These are phyloP conservation scores for Hamigera avellanea DNA, from an alignment of 495 filamentous ascomycete species.

Conservation along the genomic window DNA sequence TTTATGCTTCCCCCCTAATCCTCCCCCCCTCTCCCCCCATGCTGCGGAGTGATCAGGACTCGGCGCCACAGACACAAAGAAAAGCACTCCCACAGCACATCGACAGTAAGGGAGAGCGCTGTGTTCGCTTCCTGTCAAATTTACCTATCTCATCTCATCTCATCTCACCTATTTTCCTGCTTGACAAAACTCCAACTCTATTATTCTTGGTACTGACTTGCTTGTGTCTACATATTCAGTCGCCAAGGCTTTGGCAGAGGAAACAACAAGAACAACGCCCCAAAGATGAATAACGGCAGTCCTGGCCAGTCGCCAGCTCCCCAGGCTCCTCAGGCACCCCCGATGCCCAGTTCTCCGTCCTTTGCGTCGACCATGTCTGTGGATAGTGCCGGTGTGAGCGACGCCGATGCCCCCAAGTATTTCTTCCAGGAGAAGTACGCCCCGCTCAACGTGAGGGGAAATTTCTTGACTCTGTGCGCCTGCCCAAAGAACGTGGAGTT, in stretches of 20 bases:
- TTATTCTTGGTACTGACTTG: constrained; percentile 20
- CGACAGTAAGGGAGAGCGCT: no score
- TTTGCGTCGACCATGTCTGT: constrained; percentile 38
- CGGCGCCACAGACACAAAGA: background rate
- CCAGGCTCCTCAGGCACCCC: constrained; percentile 33
- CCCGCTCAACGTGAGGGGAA: constrained; percentile 83
- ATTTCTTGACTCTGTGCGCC: constrained; percentile 88
- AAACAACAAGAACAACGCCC: constrained; percentile 35
- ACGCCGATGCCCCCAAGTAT: constrained; percentile 49
- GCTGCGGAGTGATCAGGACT: constrained; percentile 7
- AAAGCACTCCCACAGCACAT: background rate
- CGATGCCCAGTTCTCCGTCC: constrained; percentile 46
- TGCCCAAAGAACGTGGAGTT: constrained; percentile 81
- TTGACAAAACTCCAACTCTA: no score
- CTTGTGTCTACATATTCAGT: constrained; percentile 13
- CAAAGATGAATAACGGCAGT: constrained; percentile 35
- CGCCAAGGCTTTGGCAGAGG: constrained; percentile 42
- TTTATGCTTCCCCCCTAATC: constrained; percentile 4
- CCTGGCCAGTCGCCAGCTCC: constrained; percentile 35
- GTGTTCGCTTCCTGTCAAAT: no score
- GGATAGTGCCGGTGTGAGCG: constrained; percentile 37
- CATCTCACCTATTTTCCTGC: no score
- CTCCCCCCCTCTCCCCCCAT: constrained; percentile 9
- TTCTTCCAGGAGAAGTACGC: constrained; percentile 73
- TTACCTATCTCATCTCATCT: no score